Conservation (phyloP, 1,284 basidiomycete genomes). For the Neonothopanus nambi region DNA sequence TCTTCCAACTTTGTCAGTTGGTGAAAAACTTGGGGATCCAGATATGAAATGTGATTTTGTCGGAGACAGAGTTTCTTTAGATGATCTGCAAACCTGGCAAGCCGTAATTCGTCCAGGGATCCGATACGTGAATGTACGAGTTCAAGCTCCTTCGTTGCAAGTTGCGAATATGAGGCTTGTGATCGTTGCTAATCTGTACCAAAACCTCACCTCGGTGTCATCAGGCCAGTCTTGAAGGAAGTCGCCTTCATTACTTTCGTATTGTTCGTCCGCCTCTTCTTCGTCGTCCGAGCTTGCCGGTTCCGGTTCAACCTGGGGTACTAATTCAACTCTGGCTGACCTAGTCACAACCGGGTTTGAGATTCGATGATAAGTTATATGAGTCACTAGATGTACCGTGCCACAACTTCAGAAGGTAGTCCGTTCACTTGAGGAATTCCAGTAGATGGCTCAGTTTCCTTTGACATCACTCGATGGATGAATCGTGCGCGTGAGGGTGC, state of each 20-base stretch:
- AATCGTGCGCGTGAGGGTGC: too few species aligned
- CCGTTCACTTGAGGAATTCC: background rate
- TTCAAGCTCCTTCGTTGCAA: slow-evolving; percentile 73
- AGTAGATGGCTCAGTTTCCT: too few species aligned
- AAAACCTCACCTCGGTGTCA: slow-evolving; percentile 61
- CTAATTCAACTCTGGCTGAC: slow-evolving; percentile 45
- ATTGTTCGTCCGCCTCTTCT: slow-evolving; percentile 45
- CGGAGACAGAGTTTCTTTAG: slow-evolving; percentile 84
- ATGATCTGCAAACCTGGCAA: slow-evolving; percentile 70
- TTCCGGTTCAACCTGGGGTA: slow-evolving; percentile 26
- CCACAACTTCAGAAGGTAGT: background rate
- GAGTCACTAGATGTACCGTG: background rate
- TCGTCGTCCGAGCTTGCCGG: slow-evolving; percentile 40
- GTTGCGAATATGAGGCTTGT: slow-evolving; percentile 3
- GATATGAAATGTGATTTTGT: slow-evolving; percentile 80
- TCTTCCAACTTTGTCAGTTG: slow-evolving; percentile 79
- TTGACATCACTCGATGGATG: too few species aligned
- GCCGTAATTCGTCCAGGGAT: slow-evolving; percentile 61
- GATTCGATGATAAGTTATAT: background rate
- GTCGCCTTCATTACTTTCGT: slow-evolving; percentile 45
- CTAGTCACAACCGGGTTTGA: background rate
- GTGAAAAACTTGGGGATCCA: slow-evolving; percentile 70
- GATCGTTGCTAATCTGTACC: slow-evolving; percentile 6
- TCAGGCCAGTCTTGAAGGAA: slow-evolving; percentile 58
- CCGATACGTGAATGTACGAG: slow-evolving; percentile 83